Percentiles rank a stretch among this genome's conserved stretches.
phyloP scores from a whole-genome alignment of 495 filamentous ascomycete genomes.

The Neurospora tetraspora region DNA sequence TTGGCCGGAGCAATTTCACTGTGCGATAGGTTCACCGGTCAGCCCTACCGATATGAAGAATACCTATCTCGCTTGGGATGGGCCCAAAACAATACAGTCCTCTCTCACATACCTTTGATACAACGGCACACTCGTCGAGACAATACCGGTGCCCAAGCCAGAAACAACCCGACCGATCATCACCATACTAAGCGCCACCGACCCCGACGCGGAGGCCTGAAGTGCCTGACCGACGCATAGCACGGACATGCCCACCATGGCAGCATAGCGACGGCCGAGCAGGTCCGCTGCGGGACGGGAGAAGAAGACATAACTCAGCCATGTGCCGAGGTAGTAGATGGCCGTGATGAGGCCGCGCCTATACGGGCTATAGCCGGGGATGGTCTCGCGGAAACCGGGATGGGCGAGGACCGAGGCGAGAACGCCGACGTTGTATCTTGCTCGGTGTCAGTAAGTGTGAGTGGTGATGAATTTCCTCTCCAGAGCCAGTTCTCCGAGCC shows the following conservation, averaged over 20 bases:
- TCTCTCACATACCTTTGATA: conserved; percentile 39
- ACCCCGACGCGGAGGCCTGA: conserved; percentile 30
- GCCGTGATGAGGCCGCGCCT: conserved; percentile 43
- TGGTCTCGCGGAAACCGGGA: conserved; percentile 37
- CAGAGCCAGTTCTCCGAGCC: not conserved
- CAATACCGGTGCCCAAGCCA: conserved; percentile 39
- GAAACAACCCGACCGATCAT: conserved; percentile 42
- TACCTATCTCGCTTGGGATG: not conserved
- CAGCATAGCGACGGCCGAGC: conserved; percentile 41
- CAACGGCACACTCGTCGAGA: conserved; percentile 46
- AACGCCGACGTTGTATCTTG: conserved; percentile 48
- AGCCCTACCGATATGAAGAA: not conserved
- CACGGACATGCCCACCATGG: conserved; percentile 33
- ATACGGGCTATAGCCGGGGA: conserved; percentile 32
- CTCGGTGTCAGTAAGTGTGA: not conserved
- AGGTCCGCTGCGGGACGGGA: conserved; percentile 37
- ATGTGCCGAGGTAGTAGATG: conserved; percentile 49
- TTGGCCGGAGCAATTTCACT: conserved; percentile 45
- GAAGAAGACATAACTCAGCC: conserved; percentile 43
- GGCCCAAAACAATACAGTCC: not conserved
- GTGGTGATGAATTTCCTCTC: not conserved
- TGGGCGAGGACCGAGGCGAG: conserved; percentile 46
- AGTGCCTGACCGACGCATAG: conserved; percentile 38
- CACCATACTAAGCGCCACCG: conserved; percentile 39
- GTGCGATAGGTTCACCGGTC: not conserved